Evolutionary conservation across 305 asterid species (phyloP).

Genomic region (Solanum aculeatissimum): DNA sequence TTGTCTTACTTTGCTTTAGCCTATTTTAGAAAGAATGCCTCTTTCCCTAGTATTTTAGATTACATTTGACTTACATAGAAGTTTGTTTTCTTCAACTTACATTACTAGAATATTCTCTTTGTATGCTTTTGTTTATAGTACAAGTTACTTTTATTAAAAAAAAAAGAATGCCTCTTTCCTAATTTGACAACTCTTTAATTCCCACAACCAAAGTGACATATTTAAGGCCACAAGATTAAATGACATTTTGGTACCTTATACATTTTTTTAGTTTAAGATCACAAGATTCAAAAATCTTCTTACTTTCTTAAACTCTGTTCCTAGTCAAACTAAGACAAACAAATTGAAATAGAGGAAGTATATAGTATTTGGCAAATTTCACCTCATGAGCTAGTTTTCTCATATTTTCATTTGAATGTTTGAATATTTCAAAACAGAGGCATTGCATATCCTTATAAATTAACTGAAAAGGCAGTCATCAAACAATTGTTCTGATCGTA

Average conservation of each 20-base stretch:
- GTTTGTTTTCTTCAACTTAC: no score
- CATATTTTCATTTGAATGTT: background rate
- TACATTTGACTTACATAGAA: no score
- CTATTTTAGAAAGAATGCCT: background rate
- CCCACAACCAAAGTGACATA: background rate
- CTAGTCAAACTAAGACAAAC: background rate
- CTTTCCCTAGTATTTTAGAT: no score
- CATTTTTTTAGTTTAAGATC: background rate
- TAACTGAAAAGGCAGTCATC: background rate
- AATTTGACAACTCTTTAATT: background rate
- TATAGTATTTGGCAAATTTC: background rate
- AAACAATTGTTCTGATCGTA: background rate
- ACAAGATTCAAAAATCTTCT: background rate
- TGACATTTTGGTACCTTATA: background rate
- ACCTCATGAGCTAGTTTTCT: background rate
- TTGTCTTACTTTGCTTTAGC: background rate
- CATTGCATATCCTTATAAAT: background rate
- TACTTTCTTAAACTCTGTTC: background rate
- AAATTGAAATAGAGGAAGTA: background rate
- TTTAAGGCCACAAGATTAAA: background rate
- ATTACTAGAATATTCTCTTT: no score
- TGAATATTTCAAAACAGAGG: background rate
- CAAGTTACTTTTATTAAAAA: no score
- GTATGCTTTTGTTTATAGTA: no score
- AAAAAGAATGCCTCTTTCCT: background rate